These are phyloP conservation scores for Cylindrotheca closterium DNA, from an alignment of 108 stramenopile species.

Conservation along the genomic window DNA sequence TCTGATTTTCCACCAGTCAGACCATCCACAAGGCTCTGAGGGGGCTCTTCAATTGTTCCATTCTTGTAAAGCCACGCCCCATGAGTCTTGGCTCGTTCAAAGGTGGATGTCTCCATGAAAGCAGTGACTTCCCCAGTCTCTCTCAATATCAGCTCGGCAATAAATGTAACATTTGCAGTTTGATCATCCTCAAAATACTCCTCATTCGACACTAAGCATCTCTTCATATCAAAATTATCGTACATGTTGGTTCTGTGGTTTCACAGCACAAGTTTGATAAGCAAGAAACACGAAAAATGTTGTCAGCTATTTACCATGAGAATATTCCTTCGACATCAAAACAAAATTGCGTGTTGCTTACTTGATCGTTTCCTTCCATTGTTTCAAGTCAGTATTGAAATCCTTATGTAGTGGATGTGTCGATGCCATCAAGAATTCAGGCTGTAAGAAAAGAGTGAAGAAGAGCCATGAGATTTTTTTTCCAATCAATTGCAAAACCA, in stretches of 20 bases:
- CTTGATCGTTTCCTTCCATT: slow-evolving; percentile 63
- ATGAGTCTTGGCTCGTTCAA: slow-evolving; percentile 56
- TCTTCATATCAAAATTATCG: slow-evolving; percentile 70
- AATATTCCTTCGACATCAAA: not conserved
- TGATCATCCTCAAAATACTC: slow-evolving; percentile 44
- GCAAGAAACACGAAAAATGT: not conserved
- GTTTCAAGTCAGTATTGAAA: slow-evolving; percentile 53
- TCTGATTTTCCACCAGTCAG: too few relatives aligned
- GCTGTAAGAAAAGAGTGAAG: slow-evolving; percentile 4
- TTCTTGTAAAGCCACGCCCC: slow-evolving; percentile 72
- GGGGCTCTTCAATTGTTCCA: slow-evolving; percentile 35
- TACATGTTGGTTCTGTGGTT: slow-evolving; percentile 51
- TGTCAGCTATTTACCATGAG: slow-evolving; percentile 1
- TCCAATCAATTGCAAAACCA: too few relatives aligned
- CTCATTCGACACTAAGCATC: slow-evolving; percentile 57
- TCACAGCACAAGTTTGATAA: not conserved
- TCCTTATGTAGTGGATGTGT: slow-evolving; percentile 43
- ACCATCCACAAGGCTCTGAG: slow-evolving; percentile 2
- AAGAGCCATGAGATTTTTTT: too few relatives aligned
- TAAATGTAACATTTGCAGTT: slow-evolving; percentile 59
- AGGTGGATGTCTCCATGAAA: slow-evolving; percentile 71
- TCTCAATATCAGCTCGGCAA: slow-evolving; percentile 59
- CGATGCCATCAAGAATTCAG: slow-evolving; percentile 61
- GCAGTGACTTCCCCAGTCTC: slow-evolving; percentile 67
- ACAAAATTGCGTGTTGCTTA: slow-evolving; percentile 11